Evolutionary conservation across 1,284 basidiomycete species (phyloP).

Genomic region (Mrakiaceae sp.): DNA sequence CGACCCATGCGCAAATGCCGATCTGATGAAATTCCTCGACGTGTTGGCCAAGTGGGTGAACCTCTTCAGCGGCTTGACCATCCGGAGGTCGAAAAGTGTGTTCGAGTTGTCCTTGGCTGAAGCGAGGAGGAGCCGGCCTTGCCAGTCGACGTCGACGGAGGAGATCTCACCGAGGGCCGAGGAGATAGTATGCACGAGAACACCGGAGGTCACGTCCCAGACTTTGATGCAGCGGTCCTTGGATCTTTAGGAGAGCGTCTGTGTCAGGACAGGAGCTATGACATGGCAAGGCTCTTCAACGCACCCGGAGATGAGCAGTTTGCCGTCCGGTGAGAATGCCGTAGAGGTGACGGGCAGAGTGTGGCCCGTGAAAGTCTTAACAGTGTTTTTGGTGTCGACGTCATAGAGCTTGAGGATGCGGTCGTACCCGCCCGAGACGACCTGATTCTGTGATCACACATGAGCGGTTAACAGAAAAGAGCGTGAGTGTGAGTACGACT

Average conservation of each 20-base stretch:
- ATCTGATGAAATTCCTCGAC: conserved; percentile 40
- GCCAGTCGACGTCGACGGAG: conserved; percentile 37
- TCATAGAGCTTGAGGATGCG: conserved; percentile 39
- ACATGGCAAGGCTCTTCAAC: background rate
- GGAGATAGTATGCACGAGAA: conserved; percentile 36
- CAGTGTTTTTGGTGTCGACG: conserved; percentile 33
- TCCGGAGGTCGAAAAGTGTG: conserved; percentile 34
- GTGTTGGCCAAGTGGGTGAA: conserved; percentile 28
- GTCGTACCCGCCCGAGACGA: conserved; percentile 39
- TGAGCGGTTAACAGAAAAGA: background rate
- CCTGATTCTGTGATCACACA: conserved; percentile 24
- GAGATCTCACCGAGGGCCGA: conserved; percentile 41
- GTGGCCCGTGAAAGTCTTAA: conserved; percentile 41
- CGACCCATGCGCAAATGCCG: conserved; percentile 34
- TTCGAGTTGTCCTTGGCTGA: conserved; percentile 41
- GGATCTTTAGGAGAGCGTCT: conserved; percentile 20
- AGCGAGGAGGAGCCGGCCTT: conserved; percentile 37
- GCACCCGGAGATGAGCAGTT: conserved; percentile 36
- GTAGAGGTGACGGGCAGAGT: conserved; percentile 36
- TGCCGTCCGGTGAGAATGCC: conserved; percentile 37
- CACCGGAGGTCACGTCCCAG: conserved; percentile 41
- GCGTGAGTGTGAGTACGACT: background rate
- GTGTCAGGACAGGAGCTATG: background rate
- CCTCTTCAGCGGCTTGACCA: conserved; percentile 25
- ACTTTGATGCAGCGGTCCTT: conserved; percentile 40